Base-by-base conservation (phyloP, 176 grass and related monocot genomes). In the Carex cristatella region DNA sequence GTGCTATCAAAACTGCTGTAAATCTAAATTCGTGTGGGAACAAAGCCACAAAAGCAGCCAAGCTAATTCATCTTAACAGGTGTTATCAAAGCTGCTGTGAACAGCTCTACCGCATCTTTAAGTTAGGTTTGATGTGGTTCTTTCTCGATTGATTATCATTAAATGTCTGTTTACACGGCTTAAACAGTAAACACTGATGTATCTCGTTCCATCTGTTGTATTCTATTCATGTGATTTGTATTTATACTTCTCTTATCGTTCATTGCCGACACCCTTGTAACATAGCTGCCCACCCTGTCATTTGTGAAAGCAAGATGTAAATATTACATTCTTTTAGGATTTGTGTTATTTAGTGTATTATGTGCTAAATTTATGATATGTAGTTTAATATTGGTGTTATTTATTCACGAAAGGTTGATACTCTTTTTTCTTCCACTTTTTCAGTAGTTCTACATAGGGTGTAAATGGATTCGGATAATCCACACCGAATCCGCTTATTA, bases 1-100 rank as follows among this genome's bases (percentile, higher is more conserved):
- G 89, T 93, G 40, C 82, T 94, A 80, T 91, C 92, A 60, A 98
- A 93, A 82, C 79, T 98, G 40, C 30, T 98, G 63, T 98, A 88
- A 98, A 61, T 87, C 85, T 40, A 12, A 79, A 10, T 12, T 30
- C 19, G 48, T 70, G 74, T 33, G 28, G 53, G 49, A 65, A 62
- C 28, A 74, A 89, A 82, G 72, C 84, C 10, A 86, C 92, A 82
- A 42, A 86, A 38, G 89, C 89, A 66, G 86, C 88, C 15, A 58
- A 58, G 79, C 67, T 87, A 85, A 78, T 88, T 90, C 85, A 28
- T 87, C 86, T 53, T 90, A 88, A 78, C 79, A 87, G 65, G 87
- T 91, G 49, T 80, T 94, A 73, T 90, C 88, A 49, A 94, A 92
- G 82, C 71, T 97, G 61, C 46, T 97, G 57, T 91, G 88, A 98